Conservation (phyloP, 345 rosid species). For the Syzygium aromaticum region DNA sequence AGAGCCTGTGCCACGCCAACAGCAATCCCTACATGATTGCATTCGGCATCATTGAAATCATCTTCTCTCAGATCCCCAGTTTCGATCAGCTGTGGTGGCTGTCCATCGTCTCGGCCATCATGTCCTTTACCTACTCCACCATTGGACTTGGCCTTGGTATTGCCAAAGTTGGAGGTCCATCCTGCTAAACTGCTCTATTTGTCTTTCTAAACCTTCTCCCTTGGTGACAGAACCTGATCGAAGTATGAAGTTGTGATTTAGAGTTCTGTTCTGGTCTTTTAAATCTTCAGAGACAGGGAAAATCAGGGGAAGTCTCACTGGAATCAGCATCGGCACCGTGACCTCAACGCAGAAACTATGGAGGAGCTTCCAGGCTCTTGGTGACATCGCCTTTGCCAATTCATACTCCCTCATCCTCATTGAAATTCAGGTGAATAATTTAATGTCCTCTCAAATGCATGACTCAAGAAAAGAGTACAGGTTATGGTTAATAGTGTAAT, state of each 20-base stretch:
- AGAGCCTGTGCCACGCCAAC: conserved; percentile 31
- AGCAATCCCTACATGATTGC: conserved; percentile 45
- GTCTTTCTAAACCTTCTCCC: not conserved
- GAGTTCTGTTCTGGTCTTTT: not conserved
- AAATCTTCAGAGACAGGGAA: conserved; percentile 5
- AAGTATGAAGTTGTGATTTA: not conserved
- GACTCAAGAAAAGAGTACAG: not conserved
- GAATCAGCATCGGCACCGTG: conserved; percentile 17
- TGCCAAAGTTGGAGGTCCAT: conserved; percentile 22
- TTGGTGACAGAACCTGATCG: not conserved
- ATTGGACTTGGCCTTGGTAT: conserved; percentile 39
- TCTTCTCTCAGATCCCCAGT: conserved; percentile 36
- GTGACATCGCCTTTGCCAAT: conserved; percentile 39
- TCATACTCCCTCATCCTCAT: conserved; percentile 31
- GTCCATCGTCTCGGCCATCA: conserved; percentile 32
- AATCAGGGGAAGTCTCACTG: conserved; percentile 28
- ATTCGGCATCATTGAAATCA: conserved; percentile 27
- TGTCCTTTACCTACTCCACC: conserved; percentile 39
- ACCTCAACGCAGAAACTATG: conserved; percentile 19
- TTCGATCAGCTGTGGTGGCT: conserved; percentile 45
- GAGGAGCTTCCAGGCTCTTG: conserved; percentile 32
- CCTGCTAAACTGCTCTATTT: not conserved
- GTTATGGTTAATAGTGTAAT: not conserved
- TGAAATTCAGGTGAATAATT: conserved; percentile 23
- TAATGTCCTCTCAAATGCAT: not conserved